Conservation (phyloP, 2,329 filamentous ascomycete genomes). For the Paecilomyces variotii region DNA sequence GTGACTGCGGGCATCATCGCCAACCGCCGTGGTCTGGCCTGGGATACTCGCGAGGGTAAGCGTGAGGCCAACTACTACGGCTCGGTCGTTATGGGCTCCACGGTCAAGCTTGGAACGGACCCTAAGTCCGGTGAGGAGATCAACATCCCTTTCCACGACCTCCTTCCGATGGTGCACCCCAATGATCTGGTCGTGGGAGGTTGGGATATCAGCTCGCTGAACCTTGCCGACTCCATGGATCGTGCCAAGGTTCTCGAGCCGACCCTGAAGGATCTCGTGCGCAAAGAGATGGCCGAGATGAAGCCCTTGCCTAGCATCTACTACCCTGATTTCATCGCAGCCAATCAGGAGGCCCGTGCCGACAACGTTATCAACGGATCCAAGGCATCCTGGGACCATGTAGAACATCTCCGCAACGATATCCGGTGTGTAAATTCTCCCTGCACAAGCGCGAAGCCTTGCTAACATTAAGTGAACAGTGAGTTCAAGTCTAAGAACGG, state of each 20-base stretch:
- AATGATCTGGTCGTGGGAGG: constrained; percentile 92
- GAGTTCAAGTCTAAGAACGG: constrained; percentile 80
- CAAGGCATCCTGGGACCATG: constrained; percentile 79
- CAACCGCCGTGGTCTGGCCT: constrained; percentile 76
- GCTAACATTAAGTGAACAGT: constrained; percentile 31
- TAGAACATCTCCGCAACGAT: constrained; percentile 86
- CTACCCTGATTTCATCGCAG: constrained; percentile 98
- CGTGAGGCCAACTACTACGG: constrained; percentile 94
- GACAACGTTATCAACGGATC: constrained; percentile 79
- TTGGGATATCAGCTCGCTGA: constrained; percentile 93
- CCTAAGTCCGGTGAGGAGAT: constrained; percentile 76
- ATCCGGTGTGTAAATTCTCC: constrained; percentile 55
- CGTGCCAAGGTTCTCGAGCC: constrained; percentile 91
- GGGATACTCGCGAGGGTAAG: constrained; percentile 88
- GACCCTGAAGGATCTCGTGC: constrained; percentile 79
- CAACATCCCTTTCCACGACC: constrained; percentile 90
- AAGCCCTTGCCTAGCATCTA: constrained; percentile 90
- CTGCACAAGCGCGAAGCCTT: constrained; percentile 1
- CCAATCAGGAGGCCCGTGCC: constrained; percentile 94
- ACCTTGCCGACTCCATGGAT: constrained; percentile 88
- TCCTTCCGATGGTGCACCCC: constrained; percentile 94
- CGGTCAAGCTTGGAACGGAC: constrained; percentile 90
- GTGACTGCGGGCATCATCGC: constrained; percentile 96
- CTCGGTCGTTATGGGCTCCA: constrained; percentile 93
- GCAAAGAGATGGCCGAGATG: constrained; percentile 87